Base-by-base conservation (phyloP, 2,329 filamentous ascomycete species). In the Arthrobotrys sphaeroides region DNA sequence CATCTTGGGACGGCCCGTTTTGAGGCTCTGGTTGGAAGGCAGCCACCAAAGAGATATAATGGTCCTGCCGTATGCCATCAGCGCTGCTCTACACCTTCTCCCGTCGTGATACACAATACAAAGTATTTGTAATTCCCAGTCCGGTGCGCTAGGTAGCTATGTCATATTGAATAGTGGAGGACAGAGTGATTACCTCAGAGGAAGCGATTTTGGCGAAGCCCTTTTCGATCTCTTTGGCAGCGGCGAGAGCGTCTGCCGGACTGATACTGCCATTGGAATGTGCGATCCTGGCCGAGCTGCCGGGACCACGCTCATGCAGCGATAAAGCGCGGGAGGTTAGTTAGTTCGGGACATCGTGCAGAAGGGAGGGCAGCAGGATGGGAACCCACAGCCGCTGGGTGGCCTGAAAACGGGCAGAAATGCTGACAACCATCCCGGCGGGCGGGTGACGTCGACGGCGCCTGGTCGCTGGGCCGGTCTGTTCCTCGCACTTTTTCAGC, bases 341-440 rank as follows among this genome's bases (percentile, higher is more conserved):
- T 47, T 47, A 47, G 45, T n/a, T 31, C 13, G 51, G 18, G 22
- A 3, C n/a, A 20, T 16, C 26, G 22, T 26, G 57, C 38, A 18
- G 28, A 16, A 20, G 28, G 10, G n/a, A n/a, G n/a, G n/a, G n/a
- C n/a, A n/a, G 47, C 22, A 16, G 40, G 24, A 16, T 38, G 49
- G 36, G n/a, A 18, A 26, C 69, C 18, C 43, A 75, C 72, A 75
- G 55, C 22, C 26, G 13, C 28, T 59, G 64, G 38, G 72, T 75
- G 59, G 64, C 64, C 36, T 60, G 72, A 45, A 75, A 75, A 36
- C 72, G 72, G 33, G 72, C 57, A 18, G 72, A 68, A 51, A 75
- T 75, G 49, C 64, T 69, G 22, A 74, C 42, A 16, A 49, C 26
- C 70, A 74, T 74, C 31, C 31, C 12, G 45, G 22, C 31, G 33